Evolutionary conservation across 495 filamentous ascomycete species (phyloP), one percentile per base, ranked within the genome.

Genomic region (Lasiosphaeris hirsuta): DNA sequence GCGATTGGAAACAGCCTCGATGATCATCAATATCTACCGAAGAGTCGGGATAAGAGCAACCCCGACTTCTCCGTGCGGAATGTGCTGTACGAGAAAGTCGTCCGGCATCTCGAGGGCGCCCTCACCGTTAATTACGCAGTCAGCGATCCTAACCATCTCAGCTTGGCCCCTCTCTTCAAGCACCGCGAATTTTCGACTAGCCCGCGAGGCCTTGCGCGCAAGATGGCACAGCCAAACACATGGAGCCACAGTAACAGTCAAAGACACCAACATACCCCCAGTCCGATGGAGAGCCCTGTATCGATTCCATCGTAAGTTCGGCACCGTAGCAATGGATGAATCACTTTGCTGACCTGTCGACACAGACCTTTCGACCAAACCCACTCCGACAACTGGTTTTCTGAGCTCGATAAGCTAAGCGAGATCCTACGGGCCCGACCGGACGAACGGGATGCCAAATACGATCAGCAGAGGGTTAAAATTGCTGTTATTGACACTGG

Each of bases 401-500:
- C 46, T 8, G 37, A 61, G 37, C 46, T 63, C 17, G 58, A 63
- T 17, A 51, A 53, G 42, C 46, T 63, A 7, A 63, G 61, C 53
- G 37, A 11, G 9, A 39, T 63, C 23, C 47, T 63, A 7, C 51
- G 61, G 10, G 50, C 41, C 13, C 13, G n/a, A 13, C 45, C 51
- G 8, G 44, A 37, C 15, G 57, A 60, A 14, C 46, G 46, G 19
- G 52, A 49, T 19, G 13, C 8, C 0, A 33, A 42, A 3, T 61
- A 63, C 34, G 43, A 46, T 3, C 34, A 52, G 40, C 1, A 34
- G 15, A 14, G 9, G 17, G 48, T 55, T 9, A 62, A 44, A 18
- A 43, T 64, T 19, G 62, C 62, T 6, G 46, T 64, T 34, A 59
- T 64, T 23, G 62, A 64, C 52, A 64, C 62, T 13, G 62, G 62